A percentile compares a stretch with the other conserved stretches of the same genome.
Evolutionary conservation across 371 early-diverging fungal genomes (phyloP).

Genomic region (Apophysomyces sp.): DNA sequence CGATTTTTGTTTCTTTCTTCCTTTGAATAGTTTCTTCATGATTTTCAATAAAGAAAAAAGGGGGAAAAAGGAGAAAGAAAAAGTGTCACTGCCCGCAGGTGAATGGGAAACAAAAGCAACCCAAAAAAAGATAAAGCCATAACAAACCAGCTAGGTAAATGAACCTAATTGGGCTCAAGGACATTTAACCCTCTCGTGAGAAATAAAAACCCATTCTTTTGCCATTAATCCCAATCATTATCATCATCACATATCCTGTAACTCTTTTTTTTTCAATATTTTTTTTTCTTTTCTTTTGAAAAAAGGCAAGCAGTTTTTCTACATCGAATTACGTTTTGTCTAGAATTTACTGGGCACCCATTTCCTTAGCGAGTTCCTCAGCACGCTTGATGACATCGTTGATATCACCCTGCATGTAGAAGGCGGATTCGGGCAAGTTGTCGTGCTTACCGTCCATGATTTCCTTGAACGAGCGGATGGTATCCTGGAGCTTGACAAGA

Average conservation of each 20-base stretch:
- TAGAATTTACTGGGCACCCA: slow-evolving; percentile 19
- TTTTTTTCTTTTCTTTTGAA: slow-evolving; percentile 4
- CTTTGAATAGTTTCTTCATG: neutral
- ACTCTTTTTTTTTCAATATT: neutral
- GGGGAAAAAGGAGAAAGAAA: neutral
- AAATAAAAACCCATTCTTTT: no score
- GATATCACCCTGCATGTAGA: slow-evolving; percentile 97
- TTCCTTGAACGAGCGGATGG: slow-evolving; percentile 93
- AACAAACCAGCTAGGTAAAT: neutral
- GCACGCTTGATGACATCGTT: no score
- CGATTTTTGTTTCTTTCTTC: neutral
- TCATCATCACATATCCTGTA: neutral
- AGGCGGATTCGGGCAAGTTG: slow-evolving; percentile 88
- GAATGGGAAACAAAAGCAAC: no score
- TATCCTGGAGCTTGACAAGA: slow-evolving; percentile 87
- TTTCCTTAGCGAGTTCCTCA: slow-evolving; percentile 38
- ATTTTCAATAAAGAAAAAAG: neutral
- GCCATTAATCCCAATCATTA: neutral
- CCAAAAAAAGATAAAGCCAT: neutral
- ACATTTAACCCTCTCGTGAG: no score
- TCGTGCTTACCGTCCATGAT: slow-evolving; percentile 96
- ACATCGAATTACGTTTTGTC: neutral
- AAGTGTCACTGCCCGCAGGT: no score
- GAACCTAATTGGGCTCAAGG: neutral
- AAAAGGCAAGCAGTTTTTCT: neutral